Conservation (phyloP, 1,139 yeast genomes). For the Nakaseomyces uthaithaninus region DNA sequence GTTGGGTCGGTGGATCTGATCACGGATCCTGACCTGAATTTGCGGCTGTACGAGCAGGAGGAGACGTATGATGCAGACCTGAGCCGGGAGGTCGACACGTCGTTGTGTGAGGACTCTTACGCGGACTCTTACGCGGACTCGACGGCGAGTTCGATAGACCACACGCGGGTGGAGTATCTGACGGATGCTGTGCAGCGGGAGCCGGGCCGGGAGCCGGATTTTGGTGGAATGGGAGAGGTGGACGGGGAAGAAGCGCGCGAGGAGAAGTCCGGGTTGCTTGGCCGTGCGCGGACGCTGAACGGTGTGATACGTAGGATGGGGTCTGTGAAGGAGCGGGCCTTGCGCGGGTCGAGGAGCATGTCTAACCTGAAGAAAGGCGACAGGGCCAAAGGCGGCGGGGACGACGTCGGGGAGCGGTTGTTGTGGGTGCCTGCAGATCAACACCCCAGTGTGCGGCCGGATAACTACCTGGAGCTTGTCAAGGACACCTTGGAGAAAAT, state of each 20-base stretch:
- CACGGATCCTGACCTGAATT: slow-evolving; percentile 29
- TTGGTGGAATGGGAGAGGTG: neutral
- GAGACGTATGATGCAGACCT: slow-evolving; percentile 13
- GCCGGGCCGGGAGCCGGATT: neutral
- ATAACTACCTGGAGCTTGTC: slow-evolving; percentile 76
- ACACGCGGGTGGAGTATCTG: slow-evolving; percentile 5
- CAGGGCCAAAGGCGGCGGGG: neutral
- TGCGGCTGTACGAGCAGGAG: neutral
- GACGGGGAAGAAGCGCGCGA: neutral
- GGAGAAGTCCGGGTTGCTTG: neutral
- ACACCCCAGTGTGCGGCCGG: slow-evolving; percentile 92
- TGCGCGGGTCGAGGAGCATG: slow-evolving; percentile 3
- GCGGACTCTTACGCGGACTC: neutral
- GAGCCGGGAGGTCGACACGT: neutral
- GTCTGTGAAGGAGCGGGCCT: slow-evolving; percentile 1
- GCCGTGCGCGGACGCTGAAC: neutral
- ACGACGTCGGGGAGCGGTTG: slow-evolving; percentile 28
- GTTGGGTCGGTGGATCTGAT: slow-evolving; percentile 32
- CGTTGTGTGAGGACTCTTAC: neutral
- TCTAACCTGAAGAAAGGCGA: slow-evolving; percentile 1
- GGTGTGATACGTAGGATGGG: slow-evolving; percentile 6
- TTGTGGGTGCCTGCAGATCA: slow-evolving; percentile 94
- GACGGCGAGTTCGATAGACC: slow-evolving; percentile 1
- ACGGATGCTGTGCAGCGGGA: neutral
- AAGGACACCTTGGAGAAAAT: slow-evolving; percentile 73